phyloP scores from a whole-genome alignment of 1,139 yeast species.

The Taiozyma sp. region DNA sequence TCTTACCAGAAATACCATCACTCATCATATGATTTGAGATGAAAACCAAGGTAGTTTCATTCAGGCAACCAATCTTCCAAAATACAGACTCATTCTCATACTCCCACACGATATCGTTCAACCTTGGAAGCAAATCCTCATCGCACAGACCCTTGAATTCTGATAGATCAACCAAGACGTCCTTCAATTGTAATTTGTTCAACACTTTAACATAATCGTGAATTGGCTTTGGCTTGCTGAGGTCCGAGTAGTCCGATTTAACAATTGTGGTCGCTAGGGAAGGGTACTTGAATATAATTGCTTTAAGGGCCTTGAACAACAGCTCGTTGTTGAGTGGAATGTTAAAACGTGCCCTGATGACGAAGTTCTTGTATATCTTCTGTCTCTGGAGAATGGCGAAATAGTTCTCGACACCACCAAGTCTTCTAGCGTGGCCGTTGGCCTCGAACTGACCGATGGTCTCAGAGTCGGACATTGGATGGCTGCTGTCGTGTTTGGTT shows the following conservation, averaged over 20 bases:
- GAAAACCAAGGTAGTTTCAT: slow-evolving; percentile 12
- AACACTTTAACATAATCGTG: slow-evolving; percentile 17
- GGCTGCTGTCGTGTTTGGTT: neutral
- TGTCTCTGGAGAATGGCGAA: slow-evolving; percentile 16
- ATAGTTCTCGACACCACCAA: slow-evolving; percentile 20
- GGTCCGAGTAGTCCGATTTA: slow-evolving; percentile 15
- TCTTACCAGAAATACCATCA: slow-evolving; percentile 16
- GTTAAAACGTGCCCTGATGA: slow-evolving; percentile 12
- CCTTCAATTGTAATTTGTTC: slow-evolving; percentile 9
- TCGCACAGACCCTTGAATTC: neutral
- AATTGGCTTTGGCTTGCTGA: slow-evolving; percentile 9
- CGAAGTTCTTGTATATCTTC: slow-evolving; percentile 16
- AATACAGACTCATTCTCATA: slow-evolving; percentile 13
- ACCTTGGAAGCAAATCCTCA: slow-evolving; percentile 4
- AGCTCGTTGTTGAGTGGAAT: slow-evolving; percentile 2
- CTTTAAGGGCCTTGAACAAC: slow-evolving; percentile 8
- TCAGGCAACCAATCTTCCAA: slow-evolving; percentile 15
- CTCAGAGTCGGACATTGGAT: neutral
- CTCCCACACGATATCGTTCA: slow-evolving; percentile 13
- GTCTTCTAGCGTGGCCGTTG: slow-evolving; percentile 20
- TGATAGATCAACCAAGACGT: slow-evolving; percentile 8
- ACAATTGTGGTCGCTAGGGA: slow-evolving; percentile 11
- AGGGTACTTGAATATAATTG: slow-evolving; percentile 14
- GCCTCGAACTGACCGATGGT: neutral
- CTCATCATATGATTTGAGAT: slow-evolving; percentile 18